Conservation (phyloP, 2,329 filamentous ascomycete genomes). For the Aschersonia sp. region DNA sequence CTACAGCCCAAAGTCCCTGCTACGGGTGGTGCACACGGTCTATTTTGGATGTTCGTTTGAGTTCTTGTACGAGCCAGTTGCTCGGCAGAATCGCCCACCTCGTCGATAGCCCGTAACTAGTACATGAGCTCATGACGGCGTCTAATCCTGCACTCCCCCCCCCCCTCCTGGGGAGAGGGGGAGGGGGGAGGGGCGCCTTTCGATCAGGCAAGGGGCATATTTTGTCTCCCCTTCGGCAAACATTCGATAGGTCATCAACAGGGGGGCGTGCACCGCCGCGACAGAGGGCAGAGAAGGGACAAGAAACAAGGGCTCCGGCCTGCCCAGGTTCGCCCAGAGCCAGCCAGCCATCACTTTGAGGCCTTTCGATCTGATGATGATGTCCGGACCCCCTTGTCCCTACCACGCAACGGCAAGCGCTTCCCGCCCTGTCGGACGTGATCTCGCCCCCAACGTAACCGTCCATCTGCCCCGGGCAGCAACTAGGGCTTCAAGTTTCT, state of each 20-base stretch:
- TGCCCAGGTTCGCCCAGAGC: no score
- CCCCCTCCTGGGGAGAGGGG: neutral
- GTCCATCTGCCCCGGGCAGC: slow-evolving; percentile 8
- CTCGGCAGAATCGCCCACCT: slow-evolving; percentile 4
- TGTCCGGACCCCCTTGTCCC: slow-evolving; percentile 2
- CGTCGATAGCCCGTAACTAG: slow-evolving; percentile 11
- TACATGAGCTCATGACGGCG: slow-evolving; percentile 9
- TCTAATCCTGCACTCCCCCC: neutral
- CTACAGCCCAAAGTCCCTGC: slow-evolving; percentile 2
- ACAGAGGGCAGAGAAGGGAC: neutral
- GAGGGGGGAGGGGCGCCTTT: neutral
- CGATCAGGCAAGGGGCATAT: slow-evolving; percentile 1
- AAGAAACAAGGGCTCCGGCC: no score
- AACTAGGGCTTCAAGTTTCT: slow-evolving; percentile 12
- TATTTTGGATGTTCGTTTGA: slow-evolving; percentile 3
- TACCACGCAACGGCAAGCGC: slow-evolving; percentile 5
- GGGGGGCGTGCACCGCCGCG: slow-evolving; percentile 1
- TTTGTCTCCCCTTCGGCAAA: slow-evolving; percentile 15
- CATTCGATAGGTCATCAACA: slow-evolving; percentile 11
- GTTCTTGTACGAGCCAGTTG: slow-evolving; percentile 2
- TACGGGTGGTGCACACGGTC: slow-evolving; percentile 1
- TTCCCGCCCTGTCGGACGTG: slow-evolving; percentile 7
- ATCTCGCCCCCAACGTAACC: slow-evolving; percentile 10
- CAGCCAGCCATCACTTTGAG: no score
- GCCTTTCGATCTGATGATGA: no score